Conservation (phyloP, 2,329 filamentous ascomycete genomes). For the Penicillium sclerotiorum region DNA sequence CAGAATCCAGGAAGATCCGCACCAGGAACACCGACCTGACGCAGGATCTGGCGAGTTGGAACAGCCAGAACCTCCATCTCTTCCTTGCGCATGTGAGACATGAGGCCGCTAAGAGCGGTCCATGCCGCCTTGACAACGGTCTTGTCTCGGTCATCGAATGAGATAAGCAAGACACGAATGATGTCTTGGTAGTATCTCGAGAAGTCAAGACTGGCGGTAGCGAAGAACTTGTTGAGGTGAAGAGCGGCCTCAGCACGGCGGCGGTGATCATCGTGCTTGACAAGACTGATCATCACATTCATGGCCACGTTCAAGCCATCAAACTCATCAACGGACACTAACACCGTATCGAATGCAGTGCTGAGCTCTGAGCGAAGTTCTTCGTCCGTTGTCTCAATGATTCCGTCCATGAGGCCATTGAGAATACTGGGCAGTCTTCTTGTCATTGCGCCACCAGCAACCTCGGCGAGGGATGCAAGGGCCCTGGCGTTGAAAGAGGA, state of each 20-base stretch:
- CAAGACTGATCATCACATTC: slow-evolving; percentile 83
- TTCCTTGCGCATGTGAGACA: slow-evolving; percentile 88
- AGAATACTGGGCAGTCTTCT: slow-evolving; percentile 85
- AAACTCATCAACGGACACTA: slow-evolving; percentile 91
- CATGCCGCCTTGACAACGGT: slow-evolving; percentile 88
- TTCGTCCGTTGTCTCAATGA: slow-evolving; percentile 74
- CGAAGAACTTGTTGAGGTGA: slow-evolving; percentile 86
- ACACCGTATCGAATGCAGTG: slow-evolving; percentile 81
- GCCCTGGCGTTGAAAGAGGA: slow-evolving; percentile 93
- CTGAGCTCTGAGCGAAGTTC: slow-evolving; percentile 72
- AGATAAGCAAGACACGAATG: slow-evolving; percentile 84
- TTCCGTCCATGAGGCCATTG: slow-evolving; percentile 91
- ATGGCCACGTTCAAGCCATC: slow-evolving; percentile 95
- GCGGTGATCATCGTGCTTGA: slow-evolving; percentile 90
- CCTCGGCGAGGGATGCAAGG: slow-evolving; percentile 86
- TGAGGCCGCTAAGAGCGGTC: slow-evolving; percentile 83
- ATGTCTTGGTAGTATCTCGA: slow-evolving; percentile 96
- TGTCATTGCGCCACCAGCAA: slow-evolving; percentile 88
- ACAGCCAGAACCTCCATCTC: slow-evolving; percentile 94
- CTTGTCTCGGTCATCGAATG: slow-evolving; percentile 83
- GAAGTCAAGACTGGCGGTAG: slow-evolving; percentile 78
- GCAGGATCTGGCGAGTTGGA: slow-evolving; percentile 82
- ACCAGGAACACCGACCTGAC: slow-evolving; percentile 85
- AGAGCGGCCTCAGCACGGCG: slow-evolving; percentile 76
- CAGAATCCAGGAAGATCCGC: slow-evolving; percentile 82